Conservation (phyloP, 805 yeast genomes). For the Isabelozyma gotoi region DNA sequence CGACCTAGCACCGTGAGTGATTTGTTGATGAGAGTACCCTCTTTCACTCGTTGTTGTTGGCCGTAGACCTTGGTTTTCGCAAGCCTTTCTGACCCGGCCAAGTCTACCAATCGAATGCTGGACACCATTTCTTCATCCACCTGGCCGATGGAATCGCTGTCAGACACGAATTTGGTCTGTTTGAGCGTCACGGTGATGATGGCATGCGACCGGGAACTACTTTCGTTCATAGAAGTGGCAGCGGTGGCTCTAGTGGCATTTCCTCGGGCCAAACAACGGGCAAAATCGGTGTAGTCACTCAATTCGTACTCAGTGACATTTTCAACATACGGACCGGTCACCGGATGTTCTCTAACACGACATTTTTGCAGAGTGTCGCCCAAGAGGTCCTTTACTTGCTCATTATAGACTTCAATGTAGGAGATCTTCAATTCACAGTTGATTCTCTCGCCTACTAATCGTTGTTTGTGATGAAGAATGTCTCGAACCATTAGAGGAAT, state of each 20-base stretch:
- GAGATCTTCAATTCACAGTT: conserved; percentile 49
- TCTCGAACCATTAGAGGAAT: conserved; percentile 49
- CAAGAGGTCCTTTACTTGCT: conserved; percentile 68
- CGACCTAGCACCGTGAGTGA: conserved; percentile 78
- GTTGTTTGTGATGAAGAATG: conserved; percentile 45
- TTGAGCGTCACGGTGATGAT: conserved; percentile 62
- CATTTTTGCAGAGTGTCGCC: conserved; percentile 22
- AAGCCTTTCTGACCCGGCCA: conserved; percentile 82
- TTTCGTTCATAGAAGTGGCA: conserved; percentile 68
- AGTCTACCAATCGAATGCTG: conserved; percentile 66
- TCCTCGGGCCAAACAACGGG: conserved; percentile 49
- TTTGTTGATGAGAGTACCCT: conserved; percentile 76
- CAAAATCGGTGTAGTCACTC: conserved; percentile 48
- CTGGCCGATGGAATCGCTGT: conserved; percentile 24
- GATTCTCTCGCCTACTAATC: conserved; percentile 34
- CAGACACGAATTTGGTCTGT: conserved; percentile 49
- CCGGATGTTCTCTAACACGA: conserved; percentile 64
- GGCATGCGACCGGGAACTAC: conserved; percentile 80
- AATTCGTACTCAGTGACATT: conserved; percentile 55
- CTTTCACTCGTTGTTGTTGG: conserved; percentile 55
- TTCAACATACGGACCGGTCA: conserved; percentile 72
- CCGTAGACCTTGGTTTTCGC: conserved; percentile 61
- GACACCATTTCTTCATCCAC: conserved; percentile 53
- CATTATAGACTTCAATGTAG: conserved; percentile 77
- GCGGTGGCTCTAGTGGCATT: conserved; percentile 64